Percentiles rank a stretch among this genome's conserved stretches.
phyloP scores from a whole-genome alignment of 179 eudicot genomes.

The Beta lomatogona region DNA sequence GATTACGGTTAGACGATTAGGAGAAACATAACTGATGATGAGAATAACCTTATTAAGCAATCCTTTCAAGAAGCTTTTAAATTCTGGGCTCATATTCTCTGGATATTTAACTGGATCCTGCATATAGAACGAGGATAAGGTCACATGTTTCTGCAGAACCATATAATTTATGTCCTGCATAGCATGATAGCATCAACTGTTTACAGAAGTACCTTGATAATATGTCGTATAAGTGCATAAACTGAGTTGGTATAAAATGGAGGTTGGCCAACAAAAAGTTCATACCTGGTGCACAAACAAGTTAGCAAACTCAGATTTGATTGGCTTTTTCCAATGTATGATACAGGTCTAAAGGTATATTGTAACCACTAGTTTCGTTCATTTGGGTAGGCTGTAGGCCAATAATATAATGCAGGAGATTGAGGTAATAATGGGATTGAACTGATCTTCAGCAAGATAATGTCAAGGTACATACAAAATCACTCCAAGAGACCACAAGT shows the following conservation, averaged over 20 bases:
- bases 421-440: neutral
- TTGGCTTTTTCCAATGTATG: neutral
- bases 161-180: neutral
- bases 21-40: neutral
- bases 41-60: slow-evolving; percentile 83
- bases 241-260: slow-evolving; percentile 98
- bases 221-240: slow-evolving; percentile 92
- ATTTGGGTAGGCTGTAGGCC: neutral
- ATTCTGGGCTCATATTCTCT: slow-evolving; percentile 85
- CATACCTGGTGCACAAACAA: slow-evolving; percentile 63
- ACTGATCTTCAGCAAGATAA: slow-evolving; percentile 6
- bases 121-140: neutral
- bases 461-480: slow-evolving; percentile 65
- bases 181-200: slow-evolving; percentile 4
- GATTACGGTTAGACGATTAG: neutral
- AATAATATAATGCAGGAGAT: neutral
- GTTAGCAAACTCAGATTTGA: slow-evolving; percentile 1
- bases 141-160: neutral
- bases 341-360: neutral
- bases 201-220: slow-evolving; percentile 68
- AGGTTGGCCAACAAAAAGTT: slow-evolving; percentile 97
- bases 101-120: slow-evolving; percentile 99
- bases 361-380: neutral
- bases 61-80: slow-evolving; percentile 86
- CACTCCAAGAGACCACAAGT: slow-evolving; percentile 99